Conservation (phyloP, 2,329 filamentous ascomycete genomes). For the Delphinella strobiligena region DNA sequence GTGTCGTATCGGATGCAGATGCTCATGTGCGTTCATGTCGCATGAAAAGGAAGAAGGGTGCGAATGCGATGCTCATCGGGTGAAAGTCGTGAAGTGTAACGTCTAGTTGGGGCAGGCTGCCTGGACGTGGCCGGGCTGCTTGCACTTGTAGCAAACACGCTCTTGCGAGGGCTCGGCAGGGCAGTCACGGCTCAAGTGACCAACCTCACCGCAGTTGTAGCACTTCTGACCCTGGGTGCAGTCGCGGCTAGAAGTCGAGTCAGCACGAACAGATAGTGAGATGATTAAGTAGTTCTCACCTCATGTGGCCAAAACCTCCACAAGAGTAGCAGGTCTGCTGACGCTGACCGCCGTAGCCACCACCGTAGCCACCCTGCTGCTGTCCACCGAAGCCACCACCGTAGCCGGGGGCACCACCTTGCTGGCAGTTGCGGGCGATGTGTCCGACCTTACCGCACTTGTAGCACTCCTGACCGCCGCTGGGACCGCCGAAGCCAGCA, state of each 20-base stretch:
- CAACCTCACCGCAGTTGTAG: conserved; percentile 96
- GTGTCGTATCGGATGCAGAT: not conserved
- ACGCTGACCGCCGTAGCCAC: conserved; percentile 31
- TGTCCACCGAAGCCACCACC: conserved; percentile 20
- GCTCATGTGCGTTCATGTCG: not conserved
- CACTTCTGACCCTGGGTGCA: conserved; percentile 99
- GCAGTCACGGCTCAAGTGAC: conserved; percentile 92
- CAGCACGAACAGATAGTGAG: not conserved
- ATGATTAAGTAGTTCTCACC: not conserved
- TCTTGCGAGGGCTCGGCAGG: conserved; percentile 80
- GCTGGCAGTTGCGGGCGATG: conserved; percentile 83
- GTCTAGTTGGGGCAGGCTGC: conserved; percentile 76
- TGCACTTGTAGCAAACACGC: conserved; percentile 98
- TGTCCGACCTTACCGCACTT: conserved; percentile 96
- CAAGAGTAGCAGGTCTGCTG: conserved; percentile 93
- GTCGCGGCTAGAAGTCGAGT: conserved; percentile 49
- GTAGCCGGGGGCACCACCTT: conserved; percentile 42
- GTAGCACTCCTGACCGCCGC: conserved; percentile 58
- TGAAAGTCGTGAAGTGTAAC: conserved; percentile 8
- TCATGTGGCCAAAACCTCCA: conserved; percentile 94
- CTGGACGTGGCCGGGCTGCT: conserved; percentile 81
- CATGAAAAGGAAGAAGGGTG: not conserved
- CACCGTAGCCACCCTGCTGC: conserved; percentile 33
- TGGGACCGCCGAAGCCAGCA: conserved; percentile 30
- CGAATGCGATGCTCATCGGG: conserved; percentile 6